Evolutionary conservation across 306 rosid species (phyloP), one percentile per base, ranked within the genome.

Genomic region (Neltuma alba): DNA sequence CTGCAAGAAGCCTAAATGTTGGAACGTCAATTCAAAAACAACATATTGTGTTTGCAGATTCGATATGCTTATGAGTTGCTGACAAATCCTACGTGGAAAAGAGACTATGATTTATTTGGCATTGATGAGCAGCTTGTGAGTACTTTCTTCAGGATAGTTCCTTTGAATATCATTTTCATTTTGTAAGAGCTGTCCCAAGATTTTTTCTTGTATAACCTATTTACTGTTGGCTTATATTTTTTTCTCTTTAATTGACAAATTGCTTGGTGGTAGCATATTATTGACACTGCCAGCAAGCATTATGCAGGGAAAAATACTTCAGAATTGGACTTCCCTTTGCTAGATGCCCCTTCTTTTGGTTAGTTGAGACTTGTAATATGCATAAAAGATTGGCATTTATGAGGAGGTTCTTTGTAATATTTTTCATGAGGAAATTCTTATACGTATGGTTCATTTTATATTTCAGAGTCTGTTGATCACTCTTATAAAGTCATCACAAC

Each of bases 41-140:
- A 16, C 23, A 63, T 50, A 5, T 42, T 50, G 9, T 47, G 78
- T 72, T 70, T 85, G 77, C 94, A 93, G 96, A 78, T 95, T 84
- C 93, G 75, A 77, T 93, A 93, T 91, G 99, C 99, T 65, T 92
- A 91, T 36, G 99, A 95, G 85, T 81, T 95, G 92, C 90, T 95
- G 84, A 88, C 77, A 36, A 93, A 95, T 78, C 89, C 93, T 6
- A 33, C 80, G 7, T 89, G 97, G 98, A 95, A 95, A 87, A 91
- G 88, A 70, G 90, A 91, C 88, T 93, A 95, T 28, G 98, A 95
- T 78, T 38, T 88, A 55, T 95, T 89, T 79, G 96, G 92, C 70
- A 80, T 95, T 20, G 97, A 90, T 42, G 99, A 93, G 84, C 94
- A 92, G 55, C 72, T 78, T 33, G 99, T 95, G 87, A 86, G 98